Evolutionary conservation across 2,329 filamentous ascomycete genomes (phyloP), one percentile per base, ranked within the genome.

Genomic region (Cercospora nicotianae): DNA sequence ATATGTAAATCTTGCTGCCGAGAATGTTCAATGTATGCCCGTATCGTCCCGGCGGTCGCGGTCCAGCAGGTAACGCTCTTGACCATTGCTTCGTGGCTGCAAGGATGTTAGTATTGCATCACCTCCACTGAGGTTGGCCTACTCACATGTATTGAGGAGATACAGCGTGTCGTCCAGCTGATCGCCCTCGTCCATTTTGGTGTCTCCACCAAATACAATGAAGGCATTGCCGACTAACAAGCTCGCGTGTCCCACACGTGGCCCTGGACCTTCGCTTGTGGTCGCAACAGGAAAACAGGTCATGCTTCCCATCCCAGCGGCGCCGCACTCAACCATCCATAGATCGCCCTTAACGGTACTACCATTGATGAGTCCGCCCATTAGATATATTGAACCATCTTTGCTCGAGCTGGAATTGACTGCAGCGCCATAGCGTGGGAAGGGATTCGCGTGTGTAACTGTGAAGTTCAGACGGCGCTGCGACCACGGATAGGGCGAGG

Each of bases 191-290:
- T 97, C 93, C 78, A 97, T 91, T 81, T 99, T 99, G 62, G 95
- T 99, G 79, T 99, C 96, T 77, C 95, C 95, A 60, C 95, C 96
- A 77, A 98, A 99, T 12, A 99, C 95, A 74, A 99, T 99, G 79
- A 98, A 99, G 0, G 95, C 95, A 80, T 99, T 99, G 67, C 96
- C 96, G 64, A 99, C 95, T 16, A 99, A 85, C 75, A 99, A 84
- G 83, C 94, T 96, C 20, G 94, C 87, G 81, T 99, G 95, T 3
- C 95, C 95, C 63, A 99, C 95, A 82, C 95, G 88, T 1, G 96
- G 95, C 3, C 95, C 94, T 1, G 95, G 96, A 0, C 95, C 95
- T 80, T 99, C 95, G 20, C 93, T 91, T 0, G 93, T 95, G 0
- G 95, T 97, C 10, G 91, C 88, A 65, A 99, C 88, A 26, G 94